Evolutionary conservation across 75 land plant genomes (phyloP).

Genomic region (Cryptomeria japonica): DNA sequence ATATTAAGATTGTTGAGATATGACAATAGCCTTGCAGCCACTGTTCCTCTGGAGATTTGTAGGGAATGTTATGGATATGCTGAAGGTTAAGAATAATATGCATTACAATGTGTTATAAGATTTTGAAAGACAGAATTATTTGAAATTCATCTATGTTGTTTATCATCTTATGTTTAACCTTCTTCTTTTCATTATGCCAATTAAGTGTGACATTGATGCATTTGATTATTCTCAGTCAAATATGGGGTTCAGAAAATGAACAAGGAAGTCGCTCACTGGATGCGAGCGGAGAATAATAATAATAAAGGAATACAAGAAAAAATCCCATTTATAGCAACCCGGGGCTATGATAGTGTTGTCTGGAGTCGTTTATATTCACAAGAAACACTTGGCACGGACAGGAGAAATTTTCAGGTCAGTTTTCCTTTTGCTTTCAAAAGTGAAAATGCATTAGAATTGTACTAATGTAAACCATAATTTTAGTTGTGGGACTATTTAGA

Average conservation of each 20-base stretch:
- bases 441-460: not conserved
- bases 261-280: conserved; percentile 87
- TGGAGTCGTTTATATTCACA: conserved; percentile 95
- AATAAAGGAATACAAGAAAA: conserved; percentile 24
- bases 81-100: not conserved
- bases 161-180: not conserved
- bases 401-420: conserved; percentile 36
- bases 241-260: conserved; percentile 93
- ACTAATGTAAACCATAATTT: not conserved
- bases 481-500: not conserved
- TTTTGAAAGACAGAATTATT: not conserved
- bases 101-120: not conserved
- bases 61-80: not conserved
- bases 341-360: conserved; percentile 95
- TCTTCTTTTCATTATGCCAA: not conserved
- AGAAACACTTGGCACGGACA: conserved; percentile 46
- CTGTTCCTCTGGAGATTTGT: not conserved
- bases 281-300: conserved; percentile 50
- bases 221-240: conserved; percentile 51
- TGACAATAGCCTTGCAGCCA: not conserved
- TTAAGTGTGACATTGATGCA: not conserved
- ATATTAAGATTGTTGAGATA: not conserved
- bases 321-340: conserved; percentile 84
- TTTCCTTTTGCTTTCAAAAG: not conserved
- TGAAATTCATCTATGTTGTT: not conserved